Evolutionary conservation across 148 eudicot species (phyloP).

Genomic region (Chenopodium formosanum): DNA sequence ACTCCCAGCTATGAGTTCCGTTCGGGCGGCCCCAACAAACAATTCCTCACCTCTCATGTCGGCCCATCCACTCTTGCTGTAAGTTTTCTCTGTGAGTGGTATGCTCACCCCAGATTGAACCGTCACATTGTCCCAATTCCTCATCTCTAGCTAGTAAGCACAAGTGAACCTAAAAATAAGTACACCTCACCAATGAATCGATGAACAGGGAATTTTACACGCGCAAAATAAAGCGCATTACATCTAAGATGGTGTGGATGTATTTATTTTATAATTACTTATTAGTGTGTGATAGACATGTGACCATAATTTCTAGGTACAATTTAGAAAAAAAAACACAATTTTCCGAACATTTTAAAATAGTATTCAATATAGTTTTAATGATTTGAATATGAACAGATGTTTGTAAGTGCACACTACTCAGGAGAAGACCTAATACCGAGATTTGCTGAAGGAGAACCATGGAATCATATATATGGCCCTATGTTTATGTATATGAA

Average conservation of each 20-base stretch:
- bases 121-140: neutral
- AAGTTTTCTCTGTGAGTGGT: constrained; percentile 10
- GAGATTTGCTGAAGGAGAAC: constrained; percentile 44
- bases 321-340: too few relatives aligned
- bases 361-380: neutral
- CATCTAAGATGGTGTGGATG: too few relatives aligned
- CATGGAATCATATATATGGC: constrained; percentile 63
- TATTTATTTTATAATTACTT: too few relatives aligned
- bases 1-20: constrained; percentile 80
- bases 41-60: constrained; percentile 77
- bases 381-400: constrained; percentile 26
- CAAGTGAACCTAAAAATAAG: too few relatives aligned
- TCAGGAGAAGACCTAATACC: constrained; percentile 48
- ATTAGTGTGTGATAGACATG: too few relatives aligned
- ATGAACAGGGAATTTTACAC: too few relatives aligned
- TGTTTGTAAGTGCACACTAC: constrained; percentile 65
- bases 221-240: too few relatives aligned
- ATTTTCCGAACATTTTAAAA: neutral
- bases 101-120: too few relatives aligned
- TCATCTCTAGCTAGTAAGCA: too few relatives aligned
- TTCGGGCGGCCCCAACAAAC: constrained; percentile 71
- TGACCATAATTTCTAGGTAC: too few relatives aligned
- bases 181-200: too few relatives aligned
- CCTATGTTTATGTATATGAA: constrained; percentile 59
- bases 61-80: constrained; percentile 73